phyloP scores from a whole-genome alignment of 768 basidiomycete species.

The Calvatia gigantea region DNA sequence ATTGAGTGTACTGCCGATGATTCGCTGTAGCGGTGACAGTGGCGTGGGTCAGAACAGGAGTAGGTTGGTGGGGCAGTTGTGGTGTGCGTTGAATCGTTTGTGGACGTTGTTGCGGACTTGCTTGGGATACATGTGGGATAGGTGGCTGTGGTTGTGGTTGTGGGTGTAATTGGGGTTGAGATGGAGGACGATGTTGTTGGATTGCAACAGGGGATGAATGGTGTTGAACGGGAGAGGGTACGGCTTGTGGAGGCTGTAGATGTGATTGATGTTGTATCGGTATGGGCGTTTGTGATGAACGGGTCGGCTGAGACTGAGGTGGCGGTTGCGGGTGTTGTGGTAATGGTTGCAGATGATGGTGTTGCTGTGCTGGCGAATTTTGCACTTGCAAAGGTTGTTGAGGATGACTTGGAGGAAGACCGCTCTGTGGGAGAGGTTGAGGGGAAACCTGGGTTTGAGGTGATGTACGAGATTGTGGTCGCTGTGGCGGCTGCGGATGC shows the following conservation, averaged over 20 bases:
- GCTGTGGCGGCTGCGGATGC: slow-evolving; percentile 2
- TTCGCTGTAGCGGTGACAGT: no score
- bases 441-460: slow-evolving; percentile 15
- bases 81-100: slow-evolving; percentile 9
- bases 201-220: slow-evolving; percentile 11
- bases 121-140: slow-evolving; percentile 12
- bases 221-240: slow-evolving; percentile 3
- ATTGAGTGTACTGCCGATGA: slow-evolving; percentile 14
- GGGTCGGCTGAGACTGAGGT: slow-evolving; percentile 5
- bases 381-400: neutral
- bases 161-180: neutral
- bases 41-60: slow-evolving; percentile 10
- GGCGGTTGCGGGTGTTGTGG: slow-evolving; percentile 12
- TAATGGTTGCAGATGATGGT: slow-evolving; percentile 17
- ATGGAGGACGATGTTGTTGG: slow-evolving; percentile 1
- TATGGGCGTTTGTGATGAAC: slow-evolving; percentile 14
- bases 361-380: neutral
- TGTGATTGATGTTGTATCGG: slow-evolving; percentile 13
- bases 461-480: slow-evolving; percentile 6
- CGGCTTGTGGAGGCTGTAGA: slow-evolving; percentile 9
- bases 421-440: neutral
- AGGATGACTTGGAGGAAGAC: neutral
- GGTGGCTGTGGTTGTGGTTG: slow-evolving; percentile 7
- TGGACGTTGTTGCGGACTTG: slow-evolving; percentile 15
- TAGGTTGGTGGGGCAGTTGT: slow-evolving; percentile 3